Base-by-base conservation (phyloP, 441 rosid genomes). In the Brassica balearica region DNA sequence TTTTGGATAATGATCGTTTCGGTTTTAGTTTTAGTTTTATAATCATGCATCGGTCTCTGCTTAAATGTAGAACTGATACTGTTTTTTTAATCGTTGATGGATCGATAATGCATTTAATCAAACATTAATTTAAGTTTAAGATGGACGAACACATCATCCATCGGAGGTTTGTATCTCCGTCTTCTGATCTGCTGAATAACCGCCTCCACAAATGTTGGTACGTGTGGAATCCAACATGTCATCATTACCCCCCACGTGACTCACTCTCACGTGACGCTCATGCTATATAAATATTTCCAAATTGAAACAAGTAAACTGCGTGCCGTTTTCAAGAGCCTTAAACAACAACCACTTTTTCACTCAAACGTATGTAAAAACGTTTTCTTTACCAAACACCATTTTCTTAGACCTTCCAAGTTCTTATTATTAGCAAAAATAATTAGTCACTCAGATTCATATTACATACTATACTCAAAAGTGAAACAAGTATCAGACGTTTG, bases 221-320 rank as follows among this genome's bases (percentile, higher is more conserved):
- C 27, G 3, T 23, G 27, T 0, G 27, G 27, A 23, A 23, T 23
- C 27, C 27, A 23, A 23, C 27, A 23, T 23, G 0, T 29, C 6
- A 29, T 29, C 34, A 29, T 29, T 61, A 71, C 70, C 43, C 80
- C 55, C 34, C 70, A 71, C 76, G 76, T 77, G 6, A 65, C 76
- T 29, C 20, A 22, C 25, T 23, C 72, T 5, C 60, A 66, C 6
- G 9, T 29, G 12, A 22, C 25, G 14, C 72, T 29, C 60, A 66
- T 12, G 9, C 23, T 25, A 14, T 14, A 32, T 8, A 43, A 12
- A 12, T 19, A 5, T 51, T 41, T 46, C 48, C 62, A 11, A 65
- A 8, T 36, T 36, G 7, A 36, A 1, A 56, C 27, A 23, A 23
- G 7, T 17, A 55, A 38, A 71, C 14, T 4, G 71, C 65, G 75